Percentiles rank a stretch among this genome's conserved stretches.
These are phyloP conservation scores for Wallacemonas collosoma DNA, from an alignment of 208 protist genomes.

Conservation along the genomic window DNA sequence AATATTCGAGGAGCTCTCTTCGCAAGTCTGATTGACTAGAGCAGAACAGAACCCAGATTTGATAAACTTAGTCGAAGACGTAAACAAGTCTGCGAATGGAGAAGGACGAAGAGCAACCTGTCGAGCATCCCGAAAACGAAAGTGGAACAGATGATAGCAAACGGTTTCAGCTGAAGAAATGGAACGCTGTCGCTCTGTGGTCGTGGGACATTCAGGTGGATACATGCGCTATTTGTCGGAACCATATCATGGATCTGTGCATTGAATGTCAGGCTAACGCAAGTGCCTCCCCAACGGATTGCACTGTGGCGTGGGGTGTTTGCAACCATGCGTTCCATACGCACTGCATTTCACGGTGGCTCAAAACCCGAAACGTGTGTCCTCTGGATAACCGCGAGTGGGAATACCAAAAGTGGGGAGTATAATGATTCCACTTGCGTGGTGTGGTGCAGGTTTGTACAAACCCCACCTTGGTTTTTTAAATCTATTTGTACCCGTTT, in stretches of 20 bases:
- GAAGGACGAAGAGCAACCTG: neutral
- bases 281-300: constrained; percentile 91
- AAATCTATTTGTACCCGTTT: no score
- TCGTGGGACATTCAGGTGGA: constrained; percentile 98
- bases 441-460: no score
- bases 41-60: no score
- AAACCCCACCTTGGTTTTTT: no score
- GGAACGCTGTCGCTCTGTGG: constrained; percentile 99
- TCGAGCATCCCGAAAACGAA: constrained; percentile 13
- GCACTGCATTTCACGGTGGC: constrained; percentile 98
- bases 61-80: neutral
- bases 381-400: constrained; percentile 97
- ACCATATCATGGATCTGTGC: constrained; percentile 99
- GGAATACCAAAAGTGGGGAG: constrained; percentile 97
- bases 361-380: constrained; percentile 98
- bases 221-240: constrained; percentile 98
- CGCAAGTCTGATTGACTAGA: no score
- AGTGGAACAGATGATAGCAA: constrained; percentile 26
- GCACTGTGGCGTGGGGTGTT: constrained; percentile 98
- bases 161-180: constrained; percentile 94
- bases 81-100: constrained; percentile 1
- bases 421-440: constrained; percentile 35
- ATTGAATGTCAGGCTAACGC: constrained; percentile 98
- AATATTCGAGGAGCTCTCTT: no score
- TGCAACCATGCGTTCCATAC: constrained; percentile 99